phyloP scores from a whole-genome alignment of 2,329 filamentous ascomycete species.

The Sarocladiaceae sp. region DNA sequence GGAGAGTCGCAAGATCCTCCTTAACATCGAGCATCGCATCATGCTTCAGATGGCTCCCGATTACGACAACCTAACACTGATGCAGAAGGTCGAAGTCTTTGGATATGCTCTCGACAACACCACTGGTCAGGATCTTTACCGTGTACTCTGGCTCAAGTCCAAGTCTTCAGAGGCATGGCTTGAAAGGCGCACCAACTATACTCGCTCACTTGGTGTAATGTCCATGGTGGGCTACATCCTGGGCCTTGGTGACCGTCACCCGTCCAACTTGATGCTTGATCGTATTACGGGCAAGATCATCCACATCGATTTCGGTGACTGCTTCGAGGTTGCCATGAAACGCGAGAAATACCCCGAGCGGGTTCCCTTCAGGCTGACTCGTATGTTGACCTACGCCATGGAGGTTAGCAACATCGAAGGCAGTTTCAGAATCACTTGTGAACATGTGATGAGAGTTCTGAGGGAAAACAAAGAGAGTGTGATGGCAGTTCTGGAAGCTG shows the following conservation, averaged over 20 bases:
- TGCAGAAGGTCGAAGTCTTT: constrained; percentile 99
- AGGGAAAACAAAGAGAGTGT: constrained; percentile 97
- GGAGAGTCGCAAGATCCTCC: constrained; percentile 91
- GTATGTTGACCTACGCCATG: constrained; percentile 99
- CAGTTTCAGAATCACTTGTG: constrained; percentile 95
- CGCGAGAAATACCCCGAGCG: constrained; percentile 98
- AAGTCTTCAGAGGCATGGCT: constrained; percentile 98
- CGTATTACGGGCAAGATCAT: constrained; percentile 94
- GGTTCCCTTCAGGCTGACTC: constrained; percentile 93
- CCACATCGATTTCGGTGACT: constrained; percentile 99
- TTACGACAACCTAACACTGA: constrained; percentile 95
- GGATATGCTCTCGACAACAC: constrained; percentile 99
- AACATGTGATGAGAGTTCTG: constrained; percentile 96
- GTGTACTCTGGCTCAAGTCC: constrained; percentile 97
- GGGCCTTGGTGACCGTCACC: constrained; percentile 92
- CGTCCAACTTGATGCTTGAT: constrained; percentile 96
- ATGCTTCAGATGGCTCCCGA: constrained; percentile 99
- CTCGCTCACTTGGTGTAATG: constrained; percentile 95
- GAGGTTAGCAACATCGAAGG: constrained; percentile 99
- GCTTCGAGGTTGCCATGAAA: constrained; percentile 99
- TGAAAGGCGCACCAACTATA: constrained; percentile 97
- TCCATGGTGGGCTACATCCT: constrained; percentile 99
- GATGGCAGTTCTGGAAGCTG: constrained; percentile 96
- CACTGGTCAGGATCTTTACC: constrained; percentile 95
- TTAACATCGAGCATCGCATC: constrained; percentile 98